Evolutionary conservation across 108 stramenopile species (phyloP).

Genomic region (Nannochloropsis oceanica): DNA sequence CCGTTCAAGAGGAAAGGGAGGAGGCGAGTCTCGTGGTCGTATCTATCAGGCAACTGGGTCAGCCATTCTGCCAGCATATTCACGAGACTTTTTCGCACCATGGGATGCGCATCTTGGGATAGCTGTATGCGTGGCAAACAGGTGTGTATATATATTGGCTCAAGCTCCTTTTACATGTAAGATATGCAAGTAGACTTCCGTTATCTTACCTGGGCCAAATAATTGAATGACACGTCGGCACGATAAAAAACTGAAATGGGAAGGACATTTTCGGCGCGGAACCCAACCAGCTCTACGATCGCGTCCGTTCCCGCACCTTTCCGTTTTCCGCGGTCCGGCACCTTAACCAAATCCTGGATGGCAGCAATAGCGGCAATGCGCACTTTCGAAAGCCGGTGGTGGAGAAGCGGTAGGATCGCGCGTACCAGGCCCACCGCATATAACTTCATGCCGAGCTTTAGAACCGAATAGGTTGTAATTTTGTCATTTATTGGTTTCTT

Average conservation of each 20-base stretch:
- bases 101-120: slow-evolving; percentile 25
- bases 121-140: neutral
- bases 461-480: neutral
- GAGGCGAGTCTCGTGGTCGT: slow-evolving; percentile 53
- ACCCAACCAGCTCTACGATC: slow-evolving; percentile 58
- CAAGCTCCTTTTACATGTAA: no score
- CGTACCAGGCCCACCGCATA: slow-evolving; percentile 38
- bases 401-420: slow-evolving; percentile 28
- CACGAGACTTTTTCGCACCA: slow-evolving; percentile 42
- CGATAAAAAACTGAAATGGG: slow-evolving; percentile 57
- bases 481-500: no score
- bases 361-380: slow-evolving; percentile 6
- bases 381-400: slow-evolving; percentile 39
- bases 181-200: neutral
- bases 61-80: slow-evolving; percentile 47
- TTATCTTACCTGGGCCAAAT: slow-evolving; percentile 36
- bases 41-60: slow-evolving; percentile 50
- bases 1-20: slow-evolving; percentile 57
- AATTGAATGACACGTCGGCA: slow-evolving; percentile 40
- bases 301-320: slow-evolving; percentile 58
- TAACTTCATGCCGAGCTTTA: slow-evolving; percentile 23
- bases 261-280: slow-evolving; percentile 56
- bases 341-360: slow-evolving; percentile 13
- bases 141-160: no score
- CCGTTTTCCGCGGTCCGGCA: slow-evolving; percentile 37